These are phyloP conservation scores for Onygenales sp. DNA, from an alignment of 2,329 filamentous ascomycete genomes.

Conservation along the genomic window DNA sequence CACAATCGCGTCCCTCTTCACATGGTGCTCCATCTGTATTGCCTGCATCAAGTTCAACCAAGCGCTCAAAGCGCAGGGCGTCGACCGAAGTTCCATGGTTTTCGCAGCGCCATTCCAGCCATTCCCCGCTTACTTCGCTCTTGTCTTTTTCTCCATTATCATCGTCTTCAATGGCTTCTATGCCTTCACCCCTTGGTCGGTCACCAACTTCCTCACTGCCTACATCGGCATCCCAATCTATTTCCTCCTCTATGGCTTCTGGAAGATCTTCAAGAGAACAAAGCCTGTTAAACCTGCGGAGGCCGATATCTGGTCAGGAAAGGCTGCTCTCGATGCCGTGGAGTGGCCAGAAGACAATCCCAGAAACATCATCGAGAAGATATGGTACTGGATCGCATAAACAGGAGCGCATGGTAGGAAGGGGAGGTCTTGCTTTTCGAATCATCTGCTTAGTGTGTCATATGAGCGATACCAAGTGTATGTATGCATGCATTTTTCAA, in stretches of 20 bases:
- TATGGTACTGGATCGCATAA: slow-evolving; percentile 16
- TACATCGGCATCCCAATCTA: slow-evolving; percentile 36
- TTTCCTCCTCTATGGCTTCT: slow-evolving; percentile 26
- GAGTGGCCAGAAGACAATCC: slow-evolving; percentile 14
- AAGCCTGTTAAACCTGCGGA: slow-evolving; percentile 10
- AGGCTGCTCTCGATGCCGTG: slow-evolving; percentile 17
- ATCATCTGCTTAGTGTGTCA: neutral
- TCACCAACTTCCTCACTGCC: slow-evolving; percentile 38
- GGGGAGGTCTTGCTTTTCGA: neutral
- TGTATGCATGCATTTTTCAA: no score
- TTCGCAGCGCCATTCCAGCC: slow-evolving; percentile 39
- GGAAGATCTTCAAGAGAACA: slow-evolving; percentile 19
- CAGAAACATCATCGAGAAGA: slow-evolving; percentile 12
- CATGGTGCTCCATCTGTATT: slow-evolving; percentile 37
- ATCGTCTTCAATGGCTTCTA: slow-evolving; percentile 58
- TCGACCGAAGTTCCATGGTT: slow-evolving; percentile 25
- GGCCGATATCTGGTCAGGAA: slow-evolving; percentile 18
- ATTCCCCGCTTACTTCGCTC: slow-evolving; percentile 51
- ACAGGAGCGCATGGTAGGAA: neutral
- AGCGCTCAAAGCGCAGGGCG: slow-evolving; percentile 31
- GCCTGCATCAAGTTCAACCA: slow-evolving; percentile 39
- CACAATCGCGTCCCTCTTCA: slow-evolving; percentile 35
- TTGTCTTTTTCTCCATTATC: slow-evolving; percentile 51
- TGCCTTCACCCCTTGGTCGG: slow-evolving; percentile 21
- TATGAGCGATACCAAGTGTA: neutral